phyloP scores from a whole-genome alignment of 2,329 filamentous ascomycete species.

The Diaporthe sp. region DNA sequence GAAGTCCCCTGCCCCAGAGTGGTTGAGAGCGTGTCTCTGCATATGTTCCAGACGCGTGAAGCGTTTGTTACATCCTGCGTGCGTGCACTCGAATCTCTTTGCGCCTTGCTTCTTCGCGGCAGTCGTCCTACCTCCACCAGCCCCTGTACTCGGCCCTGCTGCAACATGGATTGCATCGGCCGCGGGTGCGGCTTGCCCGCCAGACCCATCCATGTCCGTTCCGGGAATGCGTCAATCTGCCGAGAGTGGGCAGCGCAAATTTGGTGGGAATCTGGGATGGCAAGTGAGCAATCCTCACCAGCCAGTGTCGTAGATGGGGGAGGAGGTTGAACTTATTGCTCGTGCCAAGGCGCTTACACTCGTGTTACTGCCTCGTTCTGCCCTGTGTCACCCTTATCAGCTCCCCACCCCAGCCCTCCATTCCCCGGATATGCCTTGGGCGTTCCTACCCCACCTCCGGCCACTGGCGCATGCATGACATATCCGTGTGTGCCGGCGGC shows the following conservation, averaged over 20 bases:
- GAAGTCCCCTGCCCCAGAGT: slow-evolving; percentile 62
- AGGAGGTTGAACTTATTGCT: slow-evolving; percentile 2
- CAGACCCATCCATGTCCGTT: slow-evolving; percentile 30
- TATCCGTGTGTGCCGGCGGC: slow-evolving; percentile 2
- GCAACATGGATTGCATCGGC: slow-evolving; percentile 31
- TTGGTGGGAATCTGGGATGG: neutral
- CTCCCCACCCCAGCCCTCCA: neutral
- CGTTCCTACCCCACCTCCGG: slow-evolving; percentile 28
- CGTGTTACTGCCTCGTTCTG: neutral
- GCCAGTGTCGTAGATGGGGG: slow-evolving; percentile 38
- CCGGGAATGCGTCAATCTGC: neutral
- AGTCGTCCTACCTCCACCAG: neutral
- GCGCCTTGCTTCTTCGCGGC: slow-evolving; percentile 35
- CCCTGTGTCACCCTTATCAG: slow-evolving; percentile 26
- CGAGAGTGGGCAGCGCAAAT: slow-evolving; percentile 26
- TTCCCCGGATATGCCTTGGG: slow-evolving; percentile 16
- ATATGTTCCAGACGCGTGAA: slow-evolving; percentile 72
- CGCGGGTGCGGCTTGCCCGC: neutral
- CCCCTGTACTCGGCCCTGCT: neutral
- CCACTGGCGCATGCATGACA: neutral
- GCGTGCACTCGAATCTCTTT: slow-evolving; percentile 53
- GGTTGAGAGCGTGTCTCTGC: slow-evolving; percentile 70
- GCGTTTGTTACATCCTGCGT: slow-evolving; percentile 63
- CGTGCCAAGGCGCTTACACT: slow-evolving; percentile 6
- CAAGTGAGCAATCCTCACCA: neutral